These are phyloP conservation scores for Xylaria grammica DNA, from an alignment of 495 filamentous ascomycete genomes.

Conservation along the genomic window DNA sequence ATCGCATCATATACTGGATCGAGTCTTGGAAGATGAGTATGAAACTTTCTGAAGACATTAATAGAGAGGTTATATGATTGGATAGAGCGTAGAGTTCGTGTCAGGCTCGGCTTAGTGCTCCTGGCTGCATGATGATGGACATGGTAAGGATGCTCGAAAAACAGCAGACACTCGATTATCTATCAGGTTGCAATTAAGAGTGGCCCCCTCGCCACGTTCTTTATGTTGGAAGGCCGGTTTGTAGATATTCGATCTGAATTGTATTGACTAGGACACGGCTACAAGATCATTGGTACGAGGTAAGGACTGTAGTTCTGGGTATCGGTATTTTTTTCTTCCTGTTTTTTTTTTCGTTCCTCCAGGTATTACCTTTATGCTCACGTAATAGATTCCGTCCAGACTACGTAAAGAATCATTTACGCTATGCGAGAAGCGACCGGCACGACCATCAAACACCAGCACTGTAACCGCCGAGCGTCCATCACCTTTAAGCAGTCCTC, in stretches of 20 bases:
- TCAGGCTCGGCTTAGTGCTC: not conserved
- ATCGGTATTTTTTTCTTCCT: conserved; percentile 41
- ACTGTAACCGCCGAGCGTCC: conserved; percentile 23
- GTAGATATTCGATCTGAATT: not conserved
- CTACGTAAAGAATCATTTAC: conserved; percentile 40
- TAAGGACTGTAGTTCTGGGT: conserved; percentile 21
- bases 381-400: conserved; percentile 37
- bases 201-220: not conserved
- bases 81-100: too few species aligned
- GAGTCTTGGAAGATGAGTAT: too few species aligned
- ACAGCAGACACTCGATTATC: too few species aligned
- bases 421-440: conserved; percentile 40
- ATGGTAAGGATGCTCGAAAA: too few species aligned
- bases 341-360: conserved; percentile 40
- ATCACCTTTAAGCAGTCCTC: conserved; percentile 84
- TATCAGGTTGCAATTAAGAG: too few species aligned
- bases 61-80: too few species aligned
- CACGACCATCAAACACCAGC: conserved; percentile 36
- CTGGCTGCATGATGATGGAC: too few species aligned
- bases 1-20: too few species aligned
- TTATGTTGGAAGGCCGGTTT: not conserved
- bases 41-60: too few species aligned
- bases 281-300: conserved; percentile 10
- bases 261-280: not conserved
- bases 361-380: conserved; percentile 38